Conservation (phyloP, 768 basidiomycete genomes). For the Leccinum variicolor region DNA sequence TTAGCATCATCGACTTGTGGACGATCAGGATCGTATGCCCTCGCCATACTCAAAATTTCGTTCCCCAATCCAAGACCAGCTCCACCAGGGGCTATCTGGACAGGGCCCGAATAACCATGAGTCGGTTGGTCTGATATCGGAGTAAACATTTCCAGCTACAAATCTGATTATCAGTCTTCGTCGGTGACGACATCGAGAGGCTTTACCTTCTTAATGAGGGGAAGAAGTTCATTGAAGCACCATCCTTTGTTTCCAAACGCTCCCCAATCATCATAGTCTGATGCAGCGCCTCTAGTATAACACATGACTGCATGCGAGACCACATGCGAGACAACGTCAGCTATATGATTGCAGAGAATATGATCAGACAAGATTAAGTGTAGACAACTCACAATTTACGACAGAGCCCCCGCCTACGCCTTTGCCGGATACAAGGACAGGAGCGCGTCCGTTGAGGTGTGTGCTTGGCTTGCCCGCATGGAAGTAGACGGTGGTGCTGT, state of each 20-base stretch:
- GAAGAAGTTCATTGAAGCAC: slow-evolving; percentile 55
- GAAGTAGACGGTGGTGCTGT: slow-evolving; percentile 41
- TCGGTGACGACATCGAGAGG: slow-evolving; percentile 25
- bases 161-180: slow-evolving; percentile 31
- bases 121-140: slow-evolving; percentile 27
- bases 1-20: slow-evolving; percentile 19
- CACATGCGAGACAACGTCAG: no score
- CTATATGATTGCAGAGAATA: no score
- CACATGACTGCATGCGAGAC: slow-evolving; percentile 32
- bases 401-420: slow-evolving; percentile 61
- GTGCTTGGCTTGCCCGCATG: slow-evolving; percentile 39
- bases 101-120: slow-evolving; percentile 36
- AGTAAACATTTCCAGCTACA: slow-evolving; percentile 39
- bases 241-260: slow-evolving; percentile 55
- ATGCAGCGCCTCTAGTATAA: slow-evolving; percentile 58
- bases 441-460: slow-evolving; percentile 43
- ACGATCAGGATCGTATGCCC: slow-evolving; percentile 45
- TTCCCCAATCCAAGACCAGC: slow-evolving; percentile 19
- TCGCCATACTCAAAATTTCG: slow-evolving; percentile 46
- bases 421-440: slow-evolving; percentile 43
- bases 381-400: slow-evolving; percentile 48
- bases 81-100: slow-evolving; percentile 20
- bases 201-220: slow-evolving; percentile 53
- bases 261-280: slow-evolving; percentile 64
- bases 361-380: neutral